These are phyloP conservation scores for Phytopythium sindhum DNA, from an alignment of 352 stramenopile species.

Conservation along the genomic window DNA sequence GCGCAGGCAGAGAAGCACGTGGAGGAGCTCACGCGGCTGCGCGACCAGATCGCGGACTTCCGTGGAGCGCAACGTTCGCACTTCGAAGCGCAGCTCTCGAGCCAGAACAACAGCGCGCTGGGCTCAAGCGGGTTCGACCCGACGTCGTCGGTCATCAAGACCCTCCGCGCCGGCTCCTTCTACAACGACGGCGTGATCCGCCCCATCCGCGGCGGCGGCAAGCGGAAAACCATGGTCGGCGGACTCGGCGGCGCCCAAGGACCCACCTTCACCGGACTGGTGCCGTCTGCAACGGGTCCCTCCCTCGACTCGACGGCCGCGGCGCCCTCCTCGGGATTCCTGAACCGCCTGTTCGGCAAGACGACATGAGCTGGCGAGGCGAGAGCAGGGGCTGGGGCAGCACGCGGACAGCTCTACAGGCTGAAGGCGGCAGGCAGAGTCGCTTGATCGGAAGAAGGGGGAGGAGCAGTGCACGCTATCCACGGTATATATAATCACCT, in stretches of 20 bases:
- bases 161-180: conserved; percentile 58
- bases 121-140: conserved; percentile 18
- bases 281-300: conserved; percentile 1
- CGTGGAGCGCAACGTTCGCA: conserved; percentile 72
- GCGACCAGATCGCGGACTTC: conserved; percentile 84
- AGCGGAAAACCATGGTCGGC: conserved; percentile 48
- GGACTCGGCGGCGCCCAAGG: conserved; percentile 9
- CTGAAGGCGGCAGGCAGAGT: too few species aligned
- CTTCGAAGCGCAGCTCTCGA: conserved; percentile 63
- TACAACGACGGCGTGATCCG: conserved; percentile 69
- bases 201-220: conserved; percentile 66
- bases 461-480: too few species aligned
- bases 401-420: neutral
- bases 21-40: conserved; percentile 82
- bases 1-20: conserved; percentile 87
- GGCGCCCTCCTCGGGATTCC: conserved; percentile 33
- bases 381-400: neutral
- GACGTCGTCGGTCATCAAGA: conserved; percentile 50
- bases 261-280: neutral
- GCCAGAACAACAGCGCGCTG: conserved; percentile 22
- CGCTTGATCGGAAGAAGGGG: too few species aligned
- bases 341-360: conserved; percentile 57
- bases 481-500: neutral
- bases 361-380: conserved; percentile 15
- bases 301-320: conserved; percentile 7